Evolutionary conservation across 73 alveolate genomes (phyloP).

Genomic region (Paramecium tetraurelia): DNA sequence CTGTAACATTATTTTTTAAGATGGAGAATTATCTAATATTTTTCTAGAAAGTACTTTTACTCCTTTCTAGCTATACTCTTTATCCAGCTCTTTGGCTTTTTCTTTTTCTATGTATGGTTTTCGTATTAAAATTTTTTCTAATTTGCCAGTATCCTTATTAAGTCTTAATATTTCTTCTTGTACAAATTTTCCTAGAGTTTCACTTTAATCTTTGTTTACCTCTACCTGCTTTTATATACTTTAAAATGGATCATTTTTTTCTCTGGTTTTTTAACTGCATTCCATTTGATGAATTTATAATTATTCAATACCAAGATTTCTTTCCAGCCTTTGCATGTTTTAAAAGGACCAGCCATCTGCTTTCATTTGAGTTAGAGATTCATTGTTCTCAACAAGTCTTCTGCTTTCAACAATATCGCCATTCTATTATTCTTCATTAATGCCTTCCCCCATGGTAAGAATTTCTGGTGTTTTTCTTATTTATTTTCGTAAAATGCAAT

Average conservation of each 20-base stretch:
- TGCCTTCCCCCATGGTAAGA: neutral
- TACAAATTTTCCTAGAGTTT: neutral
- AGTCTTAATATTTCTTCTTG: neutral
- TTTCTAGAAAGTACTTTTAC: neutral
- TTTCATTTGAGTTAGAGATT: neutral
- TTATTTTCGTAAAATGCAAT: neutral
- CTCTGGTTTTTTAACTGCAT: neutral
- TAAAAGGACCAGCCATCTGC: neutral
- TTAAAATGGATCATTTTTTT: neutral
- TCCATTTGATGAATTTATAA: neutral
- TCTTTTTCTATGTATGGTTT: neutral
- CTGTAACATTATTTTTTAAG: neutral
- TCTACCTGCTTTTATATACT: neutral
- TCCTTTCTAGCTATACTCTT: neutral
- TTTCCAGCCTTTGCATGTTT: neutral
- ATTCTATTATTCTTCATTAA: neutral
- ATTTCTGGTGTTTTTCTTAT: neutral
- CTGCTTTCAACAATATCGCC: neutral
- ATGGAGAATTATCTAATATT: neutral
- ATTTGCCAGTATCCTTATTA: neutral
- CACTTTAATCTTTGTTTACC: neutral
- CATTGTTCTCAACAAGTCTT: neutral
- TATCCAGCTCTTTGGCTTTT: neutral
- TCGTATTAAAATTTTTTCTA: neutral
- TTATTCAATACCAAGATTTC: neutral